Conservation (phyloP, 768 basidiomycete genomes). For the Pholiota conissans region DNA sequence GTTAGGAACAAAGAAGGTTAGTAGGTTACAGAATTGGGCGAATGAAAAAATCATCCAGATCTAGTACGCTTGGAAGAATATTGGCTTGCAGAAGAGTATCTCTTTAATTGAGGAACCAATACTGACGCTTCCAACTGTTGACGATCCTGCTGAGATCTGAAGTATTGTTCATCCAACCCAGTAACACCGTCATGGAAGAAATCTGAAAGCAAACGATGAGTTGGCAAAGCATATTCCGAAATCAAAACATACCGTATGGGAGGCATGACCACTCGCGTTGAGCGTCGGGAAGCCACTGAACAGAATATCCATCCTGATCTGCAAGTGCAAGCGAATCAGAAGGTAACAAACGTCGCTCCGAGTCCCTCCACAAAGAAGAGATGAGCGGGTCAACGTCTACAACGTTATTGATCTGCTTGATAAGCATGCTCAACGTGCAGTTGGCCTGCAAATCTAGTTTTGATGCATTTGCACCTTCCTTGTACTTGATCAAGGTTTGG, state of each 20-base stretch:
- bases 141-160: background rate
- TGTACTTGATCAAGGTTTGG: slow-evolving; percentile 3
- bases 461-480: slow-evolving; percentile 2
- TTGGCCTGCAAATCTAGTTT: too few relatives aligned
- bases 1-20: too few relatives aligned
- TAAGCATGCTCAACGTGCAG: background rate
- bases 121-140: background rate
- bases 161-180: background rate
- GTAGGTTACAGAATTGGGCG: too few relatives aligned
- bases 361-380: background rate
- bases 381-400: background rate
- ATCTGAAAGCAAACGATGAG: background rate
- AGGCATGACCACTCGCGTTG: background rate
- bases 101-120: background rate
- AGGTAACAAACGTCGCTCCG: too few relatives aligned
- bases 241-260: background rate
- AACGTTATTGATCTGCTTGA: background rate
- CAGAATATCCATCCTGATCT: too few relatives aligned
- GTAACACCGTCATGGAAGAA: background rate
- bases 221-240: background rate
- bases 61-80: background rate
- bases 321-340: too few relatives aligned
- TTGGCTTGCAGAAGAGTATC: background rate
- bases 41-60: background rate
- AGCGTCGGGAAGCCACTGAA: background rate